Percentiles rank a stretch among this genome's conserved stretches.
Evolutionary conservation across 1,139 yeast species (phyloP).

Genomic region (Pichia terricola): DNA sequence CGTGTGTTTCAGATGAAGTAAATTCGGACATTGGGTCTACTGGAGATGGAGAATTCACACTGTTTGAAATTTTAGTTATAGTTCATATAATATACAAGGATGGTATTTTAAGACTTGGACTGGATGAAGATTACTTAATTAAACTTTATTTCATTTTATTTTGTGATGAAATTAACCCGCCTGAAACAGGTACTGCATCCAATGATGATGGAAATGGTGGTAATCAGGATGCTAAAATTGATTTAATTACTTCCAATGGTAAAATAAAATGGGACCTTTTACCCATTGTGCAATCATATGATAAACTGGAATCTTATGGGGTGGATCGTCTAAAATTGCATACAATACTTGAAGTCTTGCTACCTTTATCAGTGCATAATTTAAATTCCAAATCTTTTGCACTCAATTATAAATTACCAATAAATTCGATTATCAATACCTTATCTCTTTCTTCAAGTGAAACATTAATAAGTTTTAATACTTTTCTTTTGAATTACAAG

Average conservation of each 20-base stretch:
- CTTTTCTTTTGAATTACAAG: not conserved
- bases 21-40: not conserved
- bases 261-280: conserved; percentile 19
- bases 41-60: not conserved
- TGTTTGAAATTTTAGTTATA: conserved; percentile 1
- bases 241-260: conserved; percentile 27
- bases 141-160: conserved; percentile 3
- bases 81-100: conserved; percentile 2
- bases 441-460: not conserved
- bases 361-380: conserved; percentile 8
- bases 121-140: conserved; percentile 2
- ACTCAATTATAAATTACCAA: conserved; percentile 4
- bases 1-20: not conserved
- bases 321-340: not conserved
- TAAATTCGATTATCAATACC: conserved; percentile 3
- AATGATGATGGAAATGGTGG: too few species aligned
- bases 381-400: conserved; percentile 1
- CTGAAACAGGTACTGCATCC: too few species aligned
- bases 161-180: too few species aligned
- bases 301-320: conserved; percentile 20
- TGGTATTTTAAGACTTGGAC: conserved; percentile 2
- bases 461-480: not conserved
- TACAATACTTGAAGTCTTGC: not conserved
- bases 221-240: too few species aligned
- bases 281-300: conserved; percentile 22